phyloP scores from a whole-genome alignment of 2,329 filamentous ascomycete species.

The Eutypella sp. region DNA sequence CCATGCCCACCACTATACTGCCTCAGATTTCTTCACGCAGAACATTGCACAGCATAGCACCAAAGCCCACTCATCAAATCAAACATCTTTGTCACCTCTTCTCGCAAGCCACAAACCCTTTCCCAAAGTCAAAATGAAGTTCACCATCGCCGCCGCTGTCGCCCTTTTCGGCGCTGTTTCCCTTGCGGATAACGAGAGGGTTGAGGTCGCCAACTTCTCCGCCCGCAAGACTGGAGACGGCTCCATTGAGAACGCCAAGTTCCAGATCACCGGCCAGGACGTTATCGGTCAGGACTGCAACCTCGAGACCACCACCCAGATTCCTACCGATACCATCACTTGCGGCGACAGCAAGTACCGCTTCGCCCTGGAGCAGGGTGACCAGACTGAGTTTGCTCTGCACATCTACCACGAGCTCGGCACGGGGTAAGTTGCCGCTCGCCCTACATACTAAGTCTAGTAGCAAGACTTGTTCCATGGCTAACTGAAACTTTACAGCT shows the following conservation, averaged over 20 bases:
- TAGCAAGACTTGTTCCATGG: too few species aligned
- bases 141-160: slow-evolving; percentile 9
- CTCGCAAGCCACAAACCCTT: too few species aligned
- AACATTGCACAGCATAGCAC: too few species aligned
- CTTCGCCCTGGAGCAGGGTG: slow-evolving; percentile 16
- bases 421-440: neutral
- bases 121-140: slow-evolving; percentile 12
- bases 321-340: slow-evolving; percentile 12
- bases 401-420: neutral
- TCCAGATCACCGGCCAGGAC: slow-evolving; percentile 2
- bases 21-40: too few species aligned
- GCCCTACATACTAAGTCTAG: too few species aligned
- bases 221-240: too few species aligned
- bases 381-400: neutral
- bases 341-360: slow-evolving; percentile 21
- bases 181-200: slow-evolving; percentile 12
- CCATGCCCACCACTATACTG: too few species aligned
- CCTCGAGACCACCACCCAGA: slow-evolving; percentile 3
- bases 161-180: slow-evolving; percentile 13
- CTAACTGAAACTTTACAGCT: too few species aligned
- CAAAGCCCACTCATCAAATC: too few species aligned
- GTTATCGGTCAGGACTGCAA: neutral
- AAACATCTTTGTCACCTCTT: too few species aligned
- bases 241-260: too few species aligned
- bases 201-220: slow-evolving; percentile 14